These are phyloP conservation scores for Limnomonas spitsbergensis DNA, from an alignment of 139 green algal genomes.

Conservation along the genomic window DNA sequence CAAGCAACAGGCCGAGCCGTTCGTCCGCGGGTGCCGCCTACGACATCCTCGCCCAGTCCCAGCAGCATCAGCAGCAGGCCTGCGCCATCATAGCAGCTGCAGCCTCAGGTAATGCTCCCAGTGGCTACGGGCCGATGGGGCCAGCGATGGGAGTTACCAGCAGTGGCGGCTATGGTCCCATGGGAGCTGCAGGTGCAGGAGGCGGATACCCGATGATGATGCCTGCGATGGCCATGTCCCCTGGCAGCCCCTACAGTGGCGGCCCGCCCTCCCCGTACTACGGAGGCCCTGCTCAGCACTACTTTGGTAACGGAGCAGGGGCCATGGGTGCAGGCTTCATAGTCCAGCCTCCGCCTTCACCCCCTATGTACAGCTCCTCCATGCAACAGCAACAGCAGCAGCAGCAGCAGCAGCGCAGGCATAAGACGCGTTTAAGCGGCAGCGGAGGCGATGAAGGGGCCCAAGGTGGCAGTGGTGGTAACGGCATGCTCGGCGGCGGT, in stretches of 20 bases:
- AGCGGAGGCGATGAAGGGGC: neutral
- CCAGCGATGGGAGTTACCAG: too few species aligned
- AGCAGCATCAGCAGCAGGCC: neutral
- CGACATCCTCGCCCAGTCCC: neutral
- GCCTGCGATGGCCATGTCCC: neutral
- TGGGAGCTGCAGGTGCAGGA: neutral
- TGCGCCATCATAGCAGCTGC: too few species aligned
- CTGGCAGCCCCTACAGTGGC: too few species aligned
- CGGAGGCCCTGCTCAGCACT: neutral
- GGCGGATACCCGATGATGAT: neutral
- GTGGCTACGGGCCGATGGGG: too few species aligned
- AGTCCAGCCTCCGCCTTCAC: neutral
- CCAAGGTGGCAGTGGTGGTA: neutral
- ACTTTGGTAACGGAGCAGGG: neutral
- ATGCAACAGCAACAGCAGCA: neutral
- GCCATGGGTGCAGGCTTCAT: neutral
- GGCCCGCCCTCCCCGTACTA: neutral
- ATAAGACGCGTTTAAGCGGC: neutral
- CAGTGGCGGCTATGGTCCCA: too few species aligned
- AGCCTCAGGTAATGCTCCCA: too few species aligned
- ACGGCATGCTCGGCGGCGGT: neutral
- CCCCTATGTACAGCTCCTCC: too few species aligned
- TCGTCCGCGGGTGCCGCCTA: neutral
- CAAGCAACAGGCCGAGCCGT: neutral
- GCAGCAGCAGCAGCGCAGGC: neutral